These are phyloP conservation scores for Arctostaphylos glauca DNA, from an alignment of 148 eudicot genomes.

Conservation along the genomic window DNA sequence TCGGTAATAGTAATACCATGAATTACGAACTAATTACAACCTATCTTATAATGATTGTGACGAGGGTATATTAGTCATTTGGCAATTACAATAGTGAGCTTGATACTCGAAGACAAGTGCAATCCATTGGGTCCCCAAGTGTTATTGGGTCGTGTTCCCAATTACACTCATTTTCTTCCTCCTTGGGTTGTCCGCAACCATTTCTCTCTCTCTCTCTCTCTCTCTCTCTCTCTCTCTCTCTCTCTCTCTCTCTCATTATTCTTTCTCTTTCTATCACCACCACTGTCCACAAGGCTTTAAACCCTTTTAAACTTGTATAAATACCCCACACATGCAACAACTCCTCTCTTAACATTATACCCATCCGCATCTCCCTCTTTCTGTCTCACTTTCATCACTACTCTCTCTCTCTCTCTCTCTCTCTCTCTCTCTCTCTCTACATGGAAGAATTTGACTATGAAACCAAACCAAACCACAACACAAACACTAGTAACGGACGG, in stretches of 20 bases:
- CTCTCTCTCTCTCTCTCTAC: background rate
- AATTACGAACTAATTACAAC: background rate
- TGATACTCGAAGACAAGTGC: constrained; percentile 34
- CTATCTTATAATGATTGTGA: background rate
- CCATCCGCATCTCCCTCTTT: constrained; percentile 14
- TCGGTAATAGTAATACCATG: too few species aligned
- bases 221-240: constrained; percentile 14
- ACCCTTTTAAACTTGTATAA: constrained; percentile 38
- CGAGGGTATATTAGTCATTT: constrained; percentile 8
- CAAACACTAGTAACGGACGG: constrained; percentile 23
- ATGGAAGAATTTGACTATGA: constrained; percentile 64
- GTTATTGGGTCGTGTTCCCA: constrained; percentile 31
- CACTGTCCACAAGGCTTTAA: constrained; percentile 1
- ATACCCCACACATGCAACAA: constrained; percentile 58
- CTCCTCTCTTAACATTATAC: constrained; percentile 19
- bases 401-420: background rate
- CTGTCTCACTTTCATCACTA: constrained; percentile 20
- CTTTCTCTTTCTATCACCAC: constrained; percentile 12
- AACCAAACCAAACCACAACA: constrained; percentile 28
- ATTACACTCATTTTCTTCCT: constrained; percentile 32
- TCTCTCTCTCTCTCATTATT: constrained; percentile 7
- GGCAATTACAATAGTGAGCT: background rate
- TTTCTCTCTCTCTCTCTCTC: constrained; percentile 22
- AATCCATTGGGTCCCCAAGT: constrained; percentile 33
- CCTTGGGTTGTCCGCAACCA: constrained; percentile 48